Evolutionary conservation across 2,329 filamentous ascomycete species (phyloP).

Genomic region (Fusarium miscanthi): DNA sequence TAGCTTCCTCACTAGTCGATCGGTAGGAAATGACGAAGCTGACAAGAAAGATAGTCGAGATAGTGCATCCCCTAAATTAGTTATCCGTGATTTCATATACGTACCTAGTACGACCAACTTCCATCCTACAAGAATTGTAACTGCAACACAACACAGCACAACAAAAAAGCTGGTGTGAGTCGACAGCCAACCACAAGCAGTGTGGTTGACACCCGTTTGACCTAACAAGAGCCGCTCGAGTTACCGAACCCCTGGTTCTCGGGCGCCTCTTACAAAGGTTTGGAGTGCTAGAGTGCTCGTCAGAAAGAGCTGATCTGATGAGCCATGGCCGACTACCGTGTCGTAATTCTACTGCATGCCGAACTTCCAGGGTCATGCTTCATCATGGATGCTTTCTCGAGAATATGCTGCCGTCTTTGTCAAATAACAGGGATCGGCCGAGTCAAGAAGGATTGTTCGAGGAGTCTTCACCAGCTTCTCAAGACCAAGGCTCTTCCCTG

Average conservation of each 20-base stretch:
- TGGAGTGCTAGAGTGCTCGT: background rate
- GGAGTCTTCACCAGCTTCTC: background rate
- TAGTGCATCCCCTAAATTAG: background rate
- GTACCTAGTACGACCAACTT: background rate
- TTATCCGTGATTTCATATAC: background rate
- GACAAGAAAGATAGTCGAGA: slow-evolving; percentile 1
- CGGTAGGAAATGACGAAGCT: slow-evolving; percentile 1
- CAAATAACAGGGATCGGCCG: background rate
- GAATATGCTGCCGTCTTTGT: background rate
- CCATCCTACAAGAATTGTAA: background rate
- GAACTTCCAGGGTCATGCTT: background rate
- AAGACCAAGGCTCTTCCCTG: background rate
- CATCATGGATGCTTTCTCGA: background rate
- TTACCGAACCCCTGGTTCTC: slow-evolving; percentile 31
- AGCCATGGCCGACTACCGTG: background rate
- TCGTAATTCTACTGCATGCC: background rate
- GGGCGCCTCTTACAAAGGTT: background rate
- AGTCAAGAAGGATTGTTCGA: background rate
- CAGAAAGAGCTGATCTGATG: background rate
- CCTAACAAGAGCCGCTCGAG: slow-evolving; percentile 9
- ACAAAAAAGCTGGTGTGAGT: background rate
- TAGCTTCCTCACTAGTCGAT: slow-evolving; percentile 1
- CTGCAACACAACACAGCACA: background rate
- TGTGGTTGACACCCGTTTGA: background rate
- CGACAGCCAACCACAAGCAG: background rate